A percentile compares a stretch with the other conserved stretches of the same genome.
These are phyloP conservation scores for Pseudoscleropodium purum DNA, from an alignment of 225 moss, liverwort and hornwort genomes.

Conservation along the genomic window DNA sequence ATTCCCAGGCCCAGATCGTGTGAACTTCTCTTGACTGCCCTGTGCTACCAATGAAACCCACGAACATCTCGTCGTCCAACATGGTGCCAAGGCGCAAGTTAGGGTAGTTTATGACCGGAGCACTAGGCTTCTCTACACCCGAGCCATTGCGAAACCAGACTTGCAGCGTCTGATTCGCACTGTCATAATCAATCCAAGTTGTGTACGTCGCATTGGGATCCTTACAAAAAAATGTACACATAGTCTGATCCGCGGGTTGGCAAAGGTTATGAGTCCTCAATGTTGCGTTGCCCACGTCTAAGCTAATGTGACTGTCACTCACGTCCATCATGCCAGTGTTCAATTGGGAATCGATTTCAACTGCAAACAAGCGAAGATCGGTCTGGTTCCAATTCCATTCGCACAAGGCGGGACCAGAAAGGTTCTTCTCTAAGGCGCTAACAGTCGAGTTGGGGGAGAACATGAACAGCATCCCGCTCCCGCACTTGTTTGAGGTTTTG, in stretches of 20 bases:
- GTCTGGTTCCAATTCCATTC: neutral
- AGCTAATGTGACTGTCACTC: no score
- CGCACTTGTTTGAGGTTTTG: neutral
- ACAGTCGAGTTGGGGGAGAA: no score
- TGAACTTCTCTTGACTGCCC: fast-evolving
- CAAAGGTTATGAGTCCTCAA: no score
- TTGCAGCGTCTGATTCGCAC: neutral
- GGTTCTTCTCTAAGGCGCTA: no score
- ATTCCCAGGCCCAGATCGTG: neutral
- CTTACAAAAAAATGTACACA: no score
- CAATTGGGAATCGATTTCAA: no score
- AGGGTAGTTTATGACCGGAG: neutral
- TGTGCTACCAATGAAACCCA: neutral
- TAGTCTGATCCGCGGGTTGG: no score
- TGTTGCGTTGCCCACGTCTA: no score
- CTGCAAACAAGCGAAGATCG: neutral
- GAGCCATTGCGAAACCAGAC: neutral
- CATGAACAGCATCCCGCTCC: neutral
- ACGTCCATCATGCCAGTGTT: fast-evolving
- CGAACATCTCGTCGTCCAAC: neutral
- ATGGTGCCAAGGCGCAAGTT: neutral
- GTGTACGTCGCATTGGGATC: neutral
- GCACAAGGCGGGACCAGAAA: neutral
- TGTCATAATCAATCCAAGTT: neutral
- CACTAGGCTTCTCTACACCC: neutral